Conservation (phyloP, 805 yeast genomes). For the Yamadazyma kitorensis region DNA sequence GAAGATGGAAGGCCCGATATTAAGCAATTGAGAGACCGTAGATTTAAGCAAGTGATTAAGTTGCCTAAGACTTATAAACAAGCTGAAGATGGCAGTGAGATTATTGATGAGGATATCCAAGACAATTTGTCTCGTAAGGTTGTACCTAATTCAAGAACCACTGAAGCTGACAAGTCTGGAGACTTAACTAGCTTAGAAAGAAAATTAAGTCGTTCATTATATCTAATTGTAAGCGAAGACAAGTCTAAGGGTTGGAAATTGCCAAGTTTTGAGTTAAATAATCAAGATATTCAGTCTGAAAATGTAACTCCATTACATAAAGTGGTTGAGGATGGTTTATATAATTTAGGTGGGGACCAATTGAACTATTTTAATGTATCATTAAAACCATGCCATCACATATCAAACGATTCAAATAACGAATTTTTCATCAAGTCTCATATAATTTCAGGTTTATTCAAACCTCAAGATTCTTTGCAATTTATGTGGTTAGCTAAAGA, state of each 20-base stretch:
- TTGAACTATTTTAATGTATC: slow-evolving; percentile 93
- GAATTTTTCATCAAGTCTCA: slow-evolving; percentile 85
- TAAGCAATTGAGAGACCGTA: slow-evolving; percentile 84
- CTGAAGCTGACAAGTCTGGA: slow-evolving; percentile 68
- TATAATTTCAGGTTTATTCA: slow-evolving; percentile 79
- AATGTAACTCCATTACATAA: slow-evolving; percentile 55
- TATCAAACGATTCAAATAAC: slow-evolving; percentile 40
- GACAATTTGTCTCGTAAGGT: slow-evolving; percentile 69
- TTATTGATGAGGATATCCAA: slow-evolving; percentile 29
- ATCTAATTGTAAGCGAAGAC: slow-evolving; percentile 58
- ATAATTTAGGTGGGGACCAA: slow-evolving; percentile 65
- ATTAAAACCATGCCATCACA: slow-evolving; percentile 74
- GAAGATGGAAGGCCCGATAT: slow-evolving; percentile 84
- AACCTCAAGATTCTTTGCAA: slow-evolving; percentile 40
- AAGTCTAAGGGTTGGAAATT: slow-evolving; percentile 60
- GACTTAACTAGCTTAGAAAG: slow-evolving; percentile 75
- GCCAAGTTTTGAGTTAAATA: slow-evolving; percentile 57
- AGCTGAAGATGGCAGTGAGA: slow-evolving; percentile 24
- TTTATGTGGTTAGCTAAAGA: slow-evolving; percentile 84
- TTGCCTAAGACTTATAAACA: slow-evolving; percentile 64
- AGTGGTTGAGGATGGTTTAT: slow-evolving; percentile 73
- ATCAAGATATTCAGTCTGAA: slow-evolving; percentile 17
- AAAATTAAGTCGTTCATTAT: slow-evolving; percentile 73
- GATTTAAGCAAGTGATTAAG: slow-evolving; percentile 72
- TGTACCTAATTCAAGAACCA: slow-evolving; percentile 63